Evolutionary conservation across 2,329 filamentous ascomycete genomes (phyloP), one percentile per base, ranked within the genome.

Genomic region (Fusarium lyarnte): DNA sequence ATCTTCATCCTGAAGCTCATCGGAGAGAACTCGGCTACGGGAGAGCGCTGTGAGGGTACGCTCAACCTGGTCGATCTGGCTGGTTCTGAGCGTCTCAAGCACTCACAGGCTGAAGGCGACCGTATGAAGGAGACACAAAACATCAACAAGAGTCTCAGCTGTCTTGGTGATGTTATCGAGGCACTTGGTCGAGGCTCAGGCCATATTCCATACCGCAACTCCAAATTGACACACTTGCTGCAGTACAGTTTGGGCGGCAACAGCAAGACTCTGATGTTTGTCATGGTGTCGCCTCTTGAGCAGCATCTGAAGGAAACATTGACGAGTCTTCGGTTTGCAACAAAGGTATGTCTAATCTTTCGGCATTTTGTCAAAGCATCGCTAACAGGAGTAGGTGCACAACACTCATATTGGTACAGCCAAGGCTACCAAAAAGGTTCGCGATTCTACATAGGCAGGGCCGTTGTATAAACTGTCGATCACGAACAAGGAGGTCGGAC

Each of bases 231-330:
- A 13, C 97, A 98, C 79, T 87, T 99, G 51, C 88, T 99, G 41
- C 94, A 98, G 88, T 97, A 96, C 79, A 97, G 94, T 6, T 86
- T 99, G 12, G 95, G 96, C 8, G 96, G 96, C 21, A 98, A 97
- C 81, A 96, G 93, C 76, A 97, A 98, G 84, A 99, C 96, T 2
- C 91, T 99, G 77, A 99, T 99, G 96, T 97, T 99, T 81, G 94
- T 98, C 80, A 98, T 98, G 95, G 93, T 97, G 63, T 96, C 93
- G 76, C 96, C 96, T 38, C 85, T 98, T 66, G 93, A 97, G 84
- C 93, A 91, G 10, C 96, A 98, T 84, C 85, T 98, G 73, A 93
- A 92, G 78, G 96, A 99, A 86, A 98, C 95, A 6, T 86, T 98
- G 80, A 97, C 95, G 47, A 98, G 94, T 86, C 86, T 99, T 82